Base-by-base conservation (phyloP, 1,284 basidiomycete species). In the Ustilago crameri region DNA sequence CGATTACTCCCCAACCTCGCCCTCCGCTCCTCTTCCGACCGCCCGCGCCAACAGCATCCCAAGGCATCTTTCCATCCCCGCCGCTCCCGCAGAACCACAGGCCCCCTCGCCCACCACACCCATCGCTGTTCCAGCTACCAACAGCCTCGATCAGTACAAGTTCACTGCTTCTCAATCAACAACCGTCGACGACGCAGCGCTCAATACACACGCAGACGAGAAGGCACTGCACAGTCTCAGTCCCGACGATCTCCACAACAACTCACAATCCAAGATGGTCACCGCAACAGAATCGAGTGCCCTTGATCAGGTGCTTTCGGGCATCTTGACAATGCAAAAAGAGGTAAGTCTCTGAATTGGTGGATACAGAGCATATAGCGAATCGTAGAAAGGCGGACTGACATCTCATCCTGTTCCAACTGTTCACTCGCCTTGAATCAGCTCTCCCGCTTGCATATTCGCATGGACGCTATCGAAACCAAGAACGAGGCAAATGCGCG, bases 251-350 rank as follows among this genome's bases (percentile, higher is more conserved):
- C 22, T 59, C 0, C 38, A 58, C 37, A 37, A 26, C 7, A n/a
- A 41, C 32, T 27, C 10, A 27, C 15, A 46, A 27, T 18, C 46
- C 51, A 65, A 37, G 7, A 73, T 73, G 70, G 60, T 50, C 15
- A 72, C 58, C 64, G 49, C 59, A 8, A 43, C 53, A 1, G 60
- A 63, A 46, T 45, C 74, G 30, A 62, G 61, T 15, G 54, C 66
- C 14, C 38, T 81, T 30, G 49, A 57, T 18, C 80, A 78, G 65
- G 69, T 82, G 42, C 75, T 82, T 15, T 47, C 50, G 15, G 81
- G 80, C 43, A 70, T 82, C 49, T 30, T 65, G 18, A 48, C 70
- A 9, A 75, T 82, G 71, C 78, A 80, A 61, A 75, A 75, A 40
- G 78, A 81, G 66, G 74, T 79, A 42, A 47, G 75, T 34, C 45